Base-by-base conservation (phyloP, 2,329 filamentous ascomycete genomes). In the Pestalotiopsis sp. region DNA sequence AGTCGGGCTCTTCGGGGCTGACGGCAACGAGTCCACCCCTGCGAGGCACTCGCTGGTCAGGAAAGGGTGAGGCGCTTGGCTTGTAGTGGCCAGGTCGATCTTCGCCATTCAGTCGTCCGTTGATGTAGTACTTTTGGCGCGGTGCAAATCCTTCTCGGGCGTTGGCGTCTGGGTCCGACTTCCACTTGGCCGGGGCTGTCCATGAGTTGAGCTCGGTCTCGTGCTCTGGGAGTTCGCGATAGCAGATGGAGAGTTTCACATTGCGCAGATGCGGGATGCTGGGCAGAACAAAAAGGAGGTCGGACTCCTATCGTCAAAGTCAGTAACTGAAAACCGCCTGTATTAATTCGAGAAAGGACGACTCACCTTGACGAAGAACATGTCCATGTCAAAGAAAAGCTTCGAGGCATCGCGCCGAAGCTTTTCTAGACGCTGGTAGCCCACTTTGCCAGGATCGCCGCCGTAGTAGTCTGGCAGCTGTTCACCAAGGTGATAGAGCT, bases 301-400 rank as follows among this genome's bases (percentile, higher is more conserved):
- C 90, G 38, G 88, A 89, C 66, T 88, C 81, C 88, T 90, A 71
- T 12, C 39, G 23, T 73, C 52, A 20, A 36, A 23, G 69, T 77
- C 68, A 77, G 71, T 20, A 67, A 23, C 11, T 49, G 25, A 70
- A 58, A 76, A 65, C 63, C 70, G 6, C 39, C 31, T 14, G 11
- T 41, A 4, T 13, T 20, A 4, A 23, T 23, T 27, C 2, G 27
- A 20, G 27, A 6, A 9, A n/a, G 13, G 36, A 4, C 59, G 23
- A 70, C 82, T 70, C 79, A 91, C 88, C 83, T 90, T 91, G 71
- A 92, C 86, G 73, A 91, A 91, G 76, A 91, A 92, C 83, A 91
- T 84, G 72, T 91, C 86, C 75, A 87, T 85, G 20, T 84, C 83
- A 69, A 84, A 78, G 76, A 91, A 90, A 72, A 82, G 83, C 67